Conservation (phyloP, 1,139 yeast genomes). For the Sugiyamaella neomexicana region DNA sequence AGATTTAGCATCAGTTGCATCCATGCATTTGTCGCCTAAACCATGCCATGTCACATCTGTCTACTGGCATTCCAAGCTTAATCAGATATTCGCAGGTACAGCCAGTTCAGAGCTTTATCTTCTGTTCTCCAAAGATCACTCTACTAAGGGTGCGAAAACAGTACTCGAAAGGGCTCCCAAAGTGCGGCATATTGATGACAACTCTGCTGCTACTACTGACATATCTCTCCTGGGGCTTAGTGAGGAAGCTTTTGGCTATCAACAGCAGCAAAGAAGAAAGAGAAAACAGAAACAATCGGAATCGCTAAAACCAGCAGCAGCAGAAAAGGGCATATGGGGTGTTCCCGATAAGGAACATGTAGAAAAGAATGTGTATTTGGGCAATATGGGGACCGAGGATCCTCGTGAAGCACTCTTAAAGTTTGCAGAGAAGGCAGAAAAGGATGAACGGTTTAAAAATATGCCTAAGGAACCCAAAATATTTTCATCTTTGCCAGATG, state of each 20-base stretch:
- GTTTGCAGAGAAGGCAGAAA: constrained; percentile 39
- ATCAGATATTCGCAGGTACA: constrained; percentile 44
- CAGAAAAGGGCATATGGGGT: constrained; percentile 31
- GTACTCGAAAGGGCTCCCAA: constrained; percentile 42
- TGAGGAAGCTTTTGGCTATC: constrained; percentile 28
- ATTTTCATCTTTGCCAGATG: constrained; percentile 18
- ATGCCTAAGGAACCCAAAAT: constrained; percentile 17
- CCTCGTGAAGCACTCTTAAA: constrained; percentile 43
- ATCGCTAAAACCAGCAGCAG: constrained; percentile 20
- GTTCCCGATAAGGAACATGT: constrained; percentile 32
- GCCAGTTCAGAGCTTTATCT: constrained; percentile 37
- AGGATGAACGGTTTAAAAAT: constrained; percentile 30
- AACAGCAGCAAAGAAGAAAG: constrained; percentile 19
- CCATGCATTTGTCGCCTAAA: constrained; percentile 22
- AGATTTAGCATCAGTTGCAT: constrained; percentile 39
- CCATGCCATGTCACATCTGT: constrained; percentile 31
- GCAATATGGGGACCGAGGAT: constrained; percentile 37
- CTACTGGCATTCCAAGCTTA: constrained; percentile 37
- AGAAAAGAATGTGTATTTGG: constrained; percentile 27
- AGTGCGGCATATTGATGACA: constrained; percentile 42
- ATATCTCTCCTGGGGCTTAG: constrained; percentile 36
- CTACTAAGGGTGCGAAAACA: constrained; percentile 41
- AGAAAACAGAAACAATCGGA: constrained; percentile 19
- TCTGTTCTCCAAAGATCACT: constrained; percentile 40
- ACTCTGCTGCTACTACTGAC: constrained; percentile 34